These are phyloP conservation scores for Tetrahymena malaccensis DNA, from an alignment of 73 alveolate genomes.

Conservation along the genomic window DNA sequence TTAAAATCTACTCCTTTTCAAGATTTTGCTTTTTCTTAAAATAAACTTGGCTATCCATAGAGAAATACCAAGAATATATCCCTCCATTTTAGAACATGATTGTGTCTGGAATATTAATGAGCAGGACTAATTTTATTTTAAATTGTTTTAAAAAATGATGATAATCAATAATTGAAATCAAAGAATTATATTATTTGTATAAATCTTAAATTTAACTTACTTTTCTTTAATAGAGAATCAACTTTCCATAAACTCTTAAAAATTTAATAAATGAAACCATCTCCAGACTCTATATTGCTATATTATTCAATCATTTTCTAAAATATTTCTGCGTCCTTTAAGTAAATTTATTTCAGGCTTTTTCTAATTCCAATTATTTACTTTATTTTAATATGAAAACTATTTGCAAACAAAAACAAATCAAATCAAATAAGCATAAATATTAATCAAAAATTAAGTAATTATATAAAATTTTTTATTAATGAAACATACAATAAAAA, in stretches of 20 bases:
- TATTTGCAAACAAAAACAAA: too few relatives aligned
- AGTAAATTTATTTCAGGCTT: neutral
- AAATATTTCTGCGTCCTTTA: neutral
- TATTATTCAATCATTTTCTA: neutral
- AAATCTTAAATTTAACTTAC: neutral
- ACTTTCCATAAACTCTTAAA: neutral
- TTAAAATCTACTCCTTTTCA: neutral
- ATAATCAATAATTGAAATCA: neutral
- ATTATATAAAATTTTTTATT: too few relatives aligned
- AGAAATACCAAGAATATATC: neutral
- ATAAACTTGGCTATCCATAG: neutral
- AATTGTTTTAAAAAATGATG: neutral
- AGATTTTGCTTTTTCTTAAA: neutral
- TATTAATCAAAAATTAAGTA: neutral
- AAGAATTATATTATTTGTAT: neutral
- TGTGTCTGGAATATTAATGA: neutral
- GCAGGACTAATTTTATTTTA: neutral
- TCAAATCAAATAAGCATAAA: neutral
- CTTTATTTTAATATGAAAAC: neutral
- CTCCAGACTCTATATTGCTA: neutral
- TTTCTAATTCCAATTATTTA: neutral
- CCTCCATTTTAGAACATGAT: neutral
- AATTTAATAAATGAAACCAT: neutral
- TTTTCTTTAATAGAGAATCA: neutral
- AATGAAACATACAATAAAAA: neutral